Percentiles rank a stretch among this genome's conserved stretches.
Conservation (phyloP, 176 grass and related monocot species). For the Juncus effusus region DNA sequence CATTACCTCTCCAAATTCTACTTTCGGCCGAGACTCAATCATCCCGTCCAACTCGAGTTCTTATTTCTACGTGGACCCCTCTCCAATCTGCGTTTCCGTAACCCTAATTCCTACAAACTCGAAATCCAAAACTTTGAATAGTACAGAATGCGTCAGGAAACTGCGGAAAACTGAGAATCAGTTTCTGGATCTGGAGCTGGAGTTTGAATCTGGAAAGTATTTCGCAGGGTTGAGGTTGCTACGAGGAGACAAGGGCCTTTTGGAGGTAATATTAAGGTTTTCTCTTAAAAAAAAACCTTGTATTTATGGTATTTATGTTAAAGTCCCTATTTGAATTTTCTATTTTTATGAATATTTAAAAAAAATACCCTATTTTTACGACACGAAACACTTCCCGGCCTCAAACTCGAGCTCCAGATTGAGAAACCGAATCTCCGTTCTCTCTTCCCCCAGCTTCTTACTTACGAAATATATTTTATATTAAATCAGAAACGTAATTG, state of each 20-base stretch:
- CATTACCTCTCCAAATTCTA: constrained; percentile 42
- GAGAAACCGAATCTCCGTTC: constrained; percentile 38
- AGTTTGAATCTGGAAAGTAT: constrained; percentile 64
- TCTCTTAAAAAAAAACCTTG: no score
- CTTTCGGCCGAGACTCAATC: constrained; percentile 48
- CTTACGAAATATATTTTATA: no score
- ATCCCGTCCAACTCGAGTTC: constrained; percentile 61
- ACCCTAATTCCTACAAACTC: constrained; percentile 46
- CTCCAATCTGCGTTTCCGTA: constrained; percentile 52
- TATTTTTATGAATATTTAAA: no score
- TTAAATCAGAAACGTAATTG: no score
- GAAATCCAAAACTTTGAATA: constrained; percentile 63
- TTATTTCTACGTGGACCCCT: constrained; percentile 80
- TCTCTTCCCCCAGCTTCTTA: constrained; percentile 53
- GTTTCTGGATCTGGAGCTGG: constrained; percentile 67
- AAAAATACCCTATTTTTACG: no score
- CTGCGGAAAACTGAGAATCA: constrained; percentile 54
- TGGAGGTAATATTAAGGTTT: constrained; percentile 45
- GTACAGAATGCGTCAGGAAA: constrained; percentile 55
- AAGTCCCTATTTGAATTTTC: no score
- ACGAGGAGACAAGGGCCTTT: constrained; percentile 63
- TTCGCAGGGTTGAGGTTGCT: constrained; percentile 60
- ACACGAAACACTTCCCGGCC: neutral
- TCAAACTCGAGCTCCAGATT: constrained; percentile 15
- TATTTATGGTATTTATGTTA: no score